Conservation (phyloP, 164 flowering plant species). For the Nymphaea thermarum region DNA sequence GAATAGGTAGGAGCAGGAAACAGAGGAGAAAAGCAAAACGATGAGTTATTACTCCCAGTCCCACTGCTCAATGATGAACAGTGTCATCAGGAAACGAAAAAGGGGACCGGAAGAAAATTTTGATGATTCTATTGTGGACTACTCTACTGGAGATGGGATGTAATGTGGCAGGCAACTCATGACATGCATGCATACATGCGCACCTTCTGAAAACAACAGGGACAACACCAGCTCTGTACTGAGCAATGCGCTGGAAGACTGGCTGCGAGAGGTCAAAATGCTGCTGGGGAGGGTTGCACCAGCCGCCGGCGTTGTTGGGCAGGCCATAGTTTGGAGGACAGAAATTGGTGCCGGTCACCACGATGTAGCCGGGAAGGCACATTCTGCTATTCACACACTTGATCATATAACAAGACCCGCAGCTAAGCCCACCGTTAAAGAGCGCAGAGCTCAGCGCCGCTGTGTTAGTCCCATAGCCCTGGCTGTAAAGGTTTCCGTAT, state of each 20-base stretch:
- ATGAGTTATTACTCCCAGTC: too few relatives aligned
- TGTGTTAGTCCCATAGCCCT: conserved; percentile 73
- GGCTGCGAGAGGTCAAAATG: conserved; percentile 87
- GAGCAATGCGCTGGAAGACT: conserved; percentile 60
- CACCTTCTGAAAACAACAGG: conserved; percentile 76
- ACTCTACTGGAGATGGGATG: too few relatives aligned
- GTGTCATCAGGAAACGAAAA: neutral
- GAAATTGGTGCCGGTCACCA: conserved; percentile 80
- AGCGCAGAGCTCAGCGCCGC: conserved; percentile 72
- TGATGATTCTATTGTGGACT: too few relatives aligned
- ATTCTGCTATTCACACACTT: conserved; percentile 45
- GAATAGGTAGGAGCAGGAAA: too few relatives aligned
- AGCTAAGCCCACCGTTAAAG: conserved; percentile 60
- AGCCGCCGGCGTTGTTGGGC: conserved; percentile 25
- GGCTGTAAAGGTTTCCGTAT: conserved; percentile 66
- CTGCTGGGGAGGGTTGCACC: conserved; percentile 71
- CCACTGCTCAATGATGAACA: neutral
- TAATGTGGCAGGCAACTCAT: neutral
- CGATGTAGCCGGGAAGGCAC: conserved; percentile 53
- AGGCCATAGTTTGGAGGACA: conserved; percentile 54
- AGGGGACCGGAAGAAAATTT: too few relatives aligned
- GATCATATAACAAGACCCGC: conserved; percentile 72
- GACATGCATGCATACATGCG: neutral
- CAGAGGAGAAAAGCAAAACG: too few relatives aligned
- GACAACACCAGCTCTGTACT: conserved; percentile 59